Conservation (phyloP, 2,329 filamentous ascomycete species). For the Ceratocystiopsis sp. region DNA sequence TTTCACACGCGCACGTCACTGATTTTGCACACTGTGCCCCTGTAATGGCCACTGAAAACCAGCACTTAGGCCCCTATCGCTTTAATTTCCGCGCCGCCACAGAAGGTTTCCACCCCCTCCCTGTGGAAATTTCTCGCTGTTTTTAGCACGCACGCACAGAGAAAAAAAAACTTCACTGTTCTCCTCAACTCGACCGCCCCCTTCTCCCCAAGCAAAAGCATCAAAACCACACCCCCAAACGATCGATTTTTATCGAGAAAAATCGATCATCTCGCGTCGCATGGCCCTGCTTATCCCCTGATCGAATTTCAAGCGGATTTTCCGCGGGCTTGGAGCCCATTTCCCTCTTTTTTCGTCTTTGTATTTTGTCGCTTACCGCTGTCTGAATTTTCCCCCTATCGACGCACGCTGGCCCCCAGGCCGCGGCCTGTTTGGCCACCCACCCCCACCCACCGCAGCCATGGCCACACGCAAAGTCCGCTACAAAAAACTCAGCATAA, state of each 20-base stretch:
- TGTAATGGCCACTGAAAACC: too few relatives aligned
- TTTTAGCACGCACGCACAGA: not conserved
- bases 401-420: conserved; percentile 1
- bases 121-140: too few relatives aligned
- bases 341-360: conserved; percentile 1
- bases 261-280: conserved; percentile 31
- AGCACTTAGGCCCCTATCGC: too few relatives aligned
- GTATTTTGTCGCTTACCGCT: too few relatives aligned
- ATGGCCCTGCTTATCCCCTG: conserved; percentile 42
- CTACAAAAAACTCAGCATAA: conserved; percentile 83
- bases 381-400: too few relatives aligned
- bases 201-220: conserved; percentile 14
- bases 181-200: not conserved
- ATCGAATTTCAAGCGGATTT: conserved; percentile 47
- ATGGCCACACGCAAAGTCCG: conserved; percentile 55
- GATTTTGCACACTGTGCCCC: too few relatives aligned
- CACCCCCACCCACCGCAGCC: conserved; percentile 17
- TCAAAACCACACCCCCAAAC: conserved; percentile 35
- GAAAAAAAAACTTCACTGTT: not conserved
- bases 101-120: too few relatives aligned
- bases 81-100: too few relatives aligned
- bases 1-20: too few relatives aligned
- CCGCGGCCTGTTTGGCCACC: conserved; percentile 17
- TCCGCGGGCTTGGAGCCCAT: conserved; percentile 26
- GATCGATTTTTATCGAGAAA: conserved; percentile 35